phyloP scores from a whole-genome alignment of 495 filamentous ascomycete genomes.

The Xylaria flabelliformis region DNA sequence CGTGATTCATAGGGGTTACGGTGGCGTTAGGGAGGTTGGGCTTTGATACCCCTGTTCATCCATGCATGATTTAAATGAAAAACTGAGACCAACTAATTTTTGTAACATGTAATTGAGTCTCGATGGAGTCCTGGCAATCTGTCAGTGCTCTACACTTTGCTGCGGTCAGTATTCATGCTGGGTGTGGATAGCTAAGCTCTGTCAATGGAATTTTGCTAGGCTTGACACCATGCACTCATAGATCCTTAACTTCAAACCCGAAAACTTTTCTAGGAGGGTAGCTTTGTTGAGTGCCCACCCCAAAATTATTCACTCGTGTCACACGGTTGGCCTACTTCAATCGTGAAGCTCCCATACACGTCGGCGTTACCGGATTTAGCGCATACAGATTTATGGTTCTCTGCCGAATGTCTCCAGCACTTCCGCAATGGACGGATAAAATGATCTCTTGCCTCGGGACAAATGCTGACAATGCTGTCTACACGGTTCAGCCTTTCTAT shows the following conservation, averaged over 20 bases:
- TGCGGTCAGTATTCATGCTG: background rate
- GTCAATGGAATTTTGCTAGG: background rate
- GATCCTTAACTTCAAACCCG: background rate
- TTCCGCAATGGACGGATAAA: background rate
- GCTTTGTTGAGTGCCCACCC: too few species aligned
- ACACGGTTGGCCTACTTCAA: background rate
- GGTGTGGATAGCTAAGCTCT: background rate
- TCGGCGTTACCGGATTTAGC: slow-evolving; percentile 24
- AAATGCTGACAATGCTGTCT: background rate
- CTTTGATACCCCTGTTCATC: slow-evolving; percentile 28
- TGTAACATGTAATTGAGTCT: background rate
- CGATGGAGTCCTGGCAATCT: background rate
- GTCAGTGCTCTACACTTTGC: background rate
- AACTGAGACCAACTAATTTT: background rate
- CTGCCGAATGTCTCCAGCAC: background rate
- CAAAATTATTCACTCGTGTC: background rate
- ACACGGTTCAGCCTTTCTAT: background rate
- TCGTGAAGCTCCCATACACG: background rate
- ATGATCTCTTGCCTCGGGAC: background rate
- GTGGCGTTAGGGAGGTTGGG: slow-evolving; percentile 20
- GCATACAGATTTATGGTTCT: background rate
- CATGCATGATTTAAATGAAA: slow-evolving; percentile 6
- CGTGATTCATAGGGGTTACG: slow-evolving; percentile 6
- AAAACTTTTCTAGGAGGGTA: background rate
- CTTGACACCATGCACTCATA: background rate